These are phyloP conservation scores for Fusarium oligoseptatum DNA, from an alignment of 2,329 filamentous ascomycete genomes.

Conservation along the genomic window DNA sequence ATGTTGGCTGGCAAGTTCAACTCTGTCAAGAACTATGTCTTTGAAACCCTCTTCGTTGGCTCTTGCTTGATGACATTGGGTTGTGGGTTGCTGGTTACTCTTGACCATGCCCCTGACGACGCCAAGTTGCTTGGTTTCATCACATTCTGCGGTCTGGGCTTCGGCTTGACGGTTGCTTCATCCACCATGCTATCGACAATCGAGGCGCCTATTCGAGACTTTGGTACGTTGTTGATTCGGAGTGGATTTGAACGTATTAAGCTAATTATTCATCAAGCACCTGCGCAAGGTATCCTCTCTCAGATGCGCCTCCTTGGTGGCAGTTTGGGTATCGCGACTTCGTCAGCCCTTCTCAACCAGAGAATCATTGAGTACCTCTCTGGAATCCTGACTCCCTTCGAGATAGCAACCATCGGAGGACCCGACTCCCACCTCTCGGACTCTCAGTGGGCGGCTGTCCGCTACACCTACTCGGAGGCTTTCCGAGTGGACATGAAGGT, in stretches of 20 bases:
- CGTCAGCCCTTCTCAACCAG: constrained; percentile 60
- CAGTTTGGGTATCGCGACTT: constrained; percentile 67
- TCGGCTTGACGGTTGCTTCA: constrained; percentile 62
- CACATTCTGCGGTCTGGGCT: constrained; percentile 65
- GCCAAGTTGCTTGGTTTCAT: constrained; percentile 63
- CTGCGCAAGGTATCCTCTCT: constrained; percentile 66
- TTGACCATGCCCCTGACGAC: constrained; percentile 51
- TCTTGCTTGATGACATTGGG: constrained; percentile 61
- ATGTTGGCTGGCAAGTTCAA: constrained; percentile 59
- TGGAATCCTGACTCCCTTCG: constrained; percentile 45
- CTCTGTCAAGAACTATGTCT: constrained; percentile 55
- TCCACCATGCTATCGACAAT: constrained; percentile 61
- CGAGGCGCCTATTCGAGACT: constrained; percentile 59
- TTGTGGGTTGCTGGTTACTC: constrained; percentile 61
- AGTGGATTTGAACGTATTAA: background rate
- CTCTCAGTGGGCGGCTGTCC: constrained; percentile 50
- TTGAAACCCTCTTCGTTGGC: constrained; percentile 59
- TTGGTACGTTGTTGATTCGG: constrained; percentile 51
- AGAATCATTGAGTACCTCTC: constrained; percentile 47
- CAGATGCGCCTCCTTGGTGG: constrained; percentile 66
- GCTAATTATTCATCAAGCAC: constrained; percentile 51
- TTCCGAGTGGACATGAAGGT: constrained; percentile 63
- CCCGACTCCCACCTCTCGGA: constrained; percentile 41
- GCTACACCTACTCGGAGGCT: constrained; percentile 58
- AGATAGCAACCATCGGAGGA: constrained; percentile 47